Evolutionary conservation across 2,329 filamentous ascomycete species (phyloP), one percentile per base, ranked within the genome.

Genomic region (Neocatenulostroma microsporum): DNA sequence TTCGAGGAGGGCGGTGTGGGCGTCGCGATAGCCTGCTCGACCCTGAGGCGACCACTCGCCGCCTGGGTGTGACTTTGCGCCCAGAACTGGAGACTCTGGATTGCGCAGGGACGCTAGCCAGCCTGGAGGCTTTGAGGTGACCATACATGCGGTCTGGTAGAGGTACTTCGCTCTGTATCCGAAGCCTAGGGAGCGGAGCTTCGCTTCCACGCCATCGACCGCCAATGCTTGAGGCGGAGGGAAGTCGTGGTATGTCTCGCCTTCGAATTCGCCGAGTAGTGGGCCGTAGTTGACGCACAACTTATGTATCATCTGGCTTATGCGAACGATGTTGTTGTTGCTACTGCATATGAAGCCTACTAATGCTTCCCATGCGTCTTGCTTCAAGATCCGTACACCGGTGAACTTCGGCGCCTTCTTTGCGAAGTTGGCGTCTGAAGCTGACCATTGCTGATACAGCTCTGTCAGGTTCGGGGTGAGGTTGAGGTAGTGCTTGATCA

Each of bases 301-400:
- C 52, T 94, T 96, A 50, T 93, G 80, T 15, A 89, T 87, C 91
- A 98, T 98, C 62, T 93, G 84, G 4, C 84, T 89, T 58, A 98
- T 98, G 25, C 91, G 78, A 2, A 80, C 74, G 42, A 98, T 98
- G 58, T 98, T 95, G 65, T 98, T 98, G 64, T 98, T 98, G 63
- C 87, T 94, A 62, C 88, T 95, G 70, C 91, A 98, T 46, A 98
- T 98, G 62, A 98, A 98, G 39, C 83, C 81, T 17, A 98, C 70
- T 15, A 98, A 69, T 1, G 91, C 80, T 62, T 98, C 91, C 91
- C 93, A 98, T 1, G 89, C 80, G 67, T 95, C 88, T 64, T 98
- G 91, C 51, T 82, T 84, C 29, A 98, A 67, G 47, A 98, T 95
- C 15, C 91, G 80, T 38, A 98, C 83, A 10, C 93, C 91, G 0